Evolutionary conservation across 331 rosid species (phyloP).

Genomic region (Arachis monticola): DNA sequence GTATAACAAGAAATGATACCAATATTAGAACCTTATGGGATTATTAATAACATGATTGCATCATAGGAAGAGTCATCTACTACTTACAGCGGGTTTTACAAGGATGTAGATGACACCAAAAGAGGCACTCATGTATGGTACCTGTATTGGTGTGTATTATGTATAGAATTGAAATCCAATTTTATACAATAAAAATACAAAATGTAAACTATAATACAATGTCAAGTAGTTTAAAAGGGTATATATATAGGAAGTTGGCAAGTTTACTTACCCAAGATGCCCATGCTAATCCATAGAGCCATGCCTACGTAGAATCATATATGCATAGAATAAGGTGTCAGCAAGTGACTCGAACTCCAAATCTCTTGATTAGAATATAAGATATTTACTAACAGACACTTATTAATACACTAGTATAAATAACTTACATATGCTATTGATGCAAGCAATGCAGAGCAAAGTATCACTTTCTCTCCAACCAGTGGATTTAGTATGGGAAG

Average conservation of each 20-base stretch:
- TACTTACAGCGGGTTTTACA: constrained; percentile 76
- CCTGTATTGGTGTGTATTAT: constrained; percentile 48
- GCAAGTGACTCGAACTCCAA: background rate
- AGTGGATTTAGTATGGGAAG: constrained; percentile 79
- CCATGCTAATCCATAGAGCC: constrained; percentile 87
- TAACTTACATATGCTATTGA: constrained; percentile 78
- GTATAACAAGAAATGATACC: constrained; percentile 36
- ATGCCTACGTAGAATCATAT: constrained; percentile 49
- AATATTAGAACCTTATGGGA: background rate
- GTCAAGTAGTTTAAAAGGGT: no score
- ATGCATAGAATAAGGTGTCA: constrained; percentile 16
- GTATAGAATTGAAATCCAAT: background rate
- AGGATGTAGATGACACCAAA: constrained; percentile 68
- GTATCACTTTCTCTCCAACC: constrained; percentile 78
- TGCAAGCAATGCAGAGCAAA: constrained; percentile 70
- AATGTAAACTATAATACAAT: no score
- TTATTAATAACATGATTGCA: background rate
- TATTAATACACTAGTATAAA: background rate
- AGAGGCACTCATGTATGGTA: constrained; percentile 75
- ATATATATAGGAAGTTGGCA: background rate
- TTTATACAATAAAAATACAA: background rate
- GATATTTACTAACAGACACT: no score
- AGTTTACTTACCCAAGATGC: constrained; percentile 73
- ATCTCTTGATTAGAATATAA: no score
- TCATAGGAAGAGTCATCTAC: constrained; percentile 2